A percentile compares a stretch with the other conserved stretches of the same genome.
These are phyloP conservation scores for Yamadazyma ubonensis DNA, from an alignment of 805 yeast genomes.

Conservation along the genomic window DNA sequence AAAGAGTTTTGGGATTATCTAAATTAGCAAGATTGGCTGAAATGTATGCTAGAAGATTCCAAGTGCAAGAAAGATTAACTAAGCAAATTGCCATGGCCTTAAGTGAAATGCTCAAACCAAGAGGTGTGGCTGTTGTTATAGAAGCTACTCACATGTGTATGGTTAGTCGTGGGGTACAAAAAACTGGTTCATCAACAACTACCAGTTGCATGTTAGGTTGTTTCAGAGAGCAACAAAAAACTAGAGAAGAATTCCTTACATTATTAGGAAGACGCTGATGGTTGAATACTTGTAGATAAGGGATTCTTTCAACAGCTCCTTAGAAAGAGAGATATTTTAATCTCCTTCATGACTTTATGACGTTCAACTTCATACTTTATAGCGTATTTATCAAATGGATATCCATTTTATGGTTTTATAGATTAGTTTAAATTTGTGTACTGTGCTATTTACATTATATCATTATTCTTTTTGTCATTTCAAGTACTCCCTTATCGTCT, in stretches of 20 bases:
- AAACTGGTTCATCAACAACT: slow-evolving; percentile 88
- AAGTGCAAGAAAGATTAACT: slow-evolving; percentile 96
- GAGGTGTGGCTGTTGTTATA: slow-evolving; percentile 97
- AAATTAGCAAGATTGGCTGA: slow-evolving; percentile 95
- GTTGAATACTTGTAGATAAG: slow-evolving; percentile 1
- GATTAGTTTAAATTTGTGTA: no score
- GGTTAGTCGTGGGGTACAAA: slow-evolving; percentile 97
- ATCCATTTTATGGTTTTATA: no score
- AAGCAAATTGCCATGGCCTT: slow-evolving; percentile 97
- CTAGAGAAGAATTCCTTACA: slow-evolving; percentile 92
- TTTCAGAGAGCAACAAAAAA: slow-evolving; percentile 88
- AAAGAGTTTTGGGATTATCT: slow-evolving; percentile 86
- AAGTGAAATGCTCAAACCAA: slow-evolving; percentile 84
- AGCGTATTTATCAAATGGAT: slow-evolving; percentile 11
- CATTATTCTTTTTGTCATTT: slow-evolving; percentile 20
- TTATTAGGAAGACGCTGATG: slow-evolving; percentile 60
- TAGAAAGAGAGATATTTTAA: slow-evolving; percentile 14
- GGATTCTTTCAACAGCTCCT: not conserved
- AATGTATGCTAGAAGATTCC: slow-evolving; percentile 92
- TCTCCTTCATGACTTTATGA: slow-evolving; percentile 27
- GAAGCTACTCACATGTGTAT: slow-evolving; percentile 99
- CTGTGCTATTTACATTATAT: slow-evolving; percentile 6
- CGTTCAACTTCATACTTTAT: slow-evolving; percentile 31
- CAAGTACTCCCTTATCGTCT: slow-evolving; percentile 64
- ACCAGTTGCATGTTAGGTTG: slow-evolving; percentile 98